Evolutionary conservation across 73 alveolate species (phyloP), one percentile per base, ranked within the genome.

Genomic region (Paramecium biaurelia): DNA sequence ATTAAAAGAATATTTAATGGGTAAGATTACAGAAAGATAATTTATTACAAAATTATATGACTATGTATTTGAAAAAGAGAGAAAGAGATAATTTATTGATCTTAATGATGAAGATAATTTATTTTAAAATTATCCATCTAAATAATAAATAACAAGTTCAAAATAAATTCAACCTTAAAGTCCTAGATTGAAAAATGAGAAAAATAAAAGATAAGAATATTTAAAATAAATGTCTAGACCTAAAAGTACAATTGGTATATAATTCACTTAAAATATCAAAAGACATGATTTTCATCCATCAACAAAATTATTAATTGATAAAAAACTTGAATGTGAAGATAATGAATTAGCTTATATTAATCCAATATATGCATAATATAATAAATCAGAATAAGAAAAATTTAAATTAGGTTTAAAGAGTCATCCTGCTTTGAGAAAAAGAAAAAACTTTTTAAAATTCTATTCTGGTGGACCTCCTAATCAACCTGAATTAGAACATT

Each of bases 271-370:
- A 30, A 47, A 79, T 79, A 79, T 79, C 2, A 79, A 79, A 41
- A 89, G 94, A 45, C 94, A 89, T 43, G 32, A 23, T 9, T 89
- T 57, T 45, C 94, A 89, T 70, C 94, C 94, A n/a, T 57, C 94
- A 0, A 70, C 94, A 11, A 89, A 89, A 18, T 14, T 89, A 12
- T 47, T 89, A 37, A 49, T 89, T 34, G 45, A 89, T 20, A 82
- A 89, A 37, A 82, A 89, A 11, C 47, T 45, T 9, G 87, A 89
- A 30, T 57, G 58, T 42, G 57, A 89, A 26, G 89, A 89, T 14
- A 38, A 38, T 45, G 85, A 57, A 63, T 53, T 85, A 30, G 70
- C 85, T 30, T 85, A 53, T n/a, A 70, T 67, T 10, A 87, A 87
- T 87, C 49, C 49, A 68, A 38, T 67, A 23, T 26, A n/a, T 41